phyloP scores from a whole-genome alignment of 768 basidiomycete genomes.

The Tricholoma sp. region DNA sequence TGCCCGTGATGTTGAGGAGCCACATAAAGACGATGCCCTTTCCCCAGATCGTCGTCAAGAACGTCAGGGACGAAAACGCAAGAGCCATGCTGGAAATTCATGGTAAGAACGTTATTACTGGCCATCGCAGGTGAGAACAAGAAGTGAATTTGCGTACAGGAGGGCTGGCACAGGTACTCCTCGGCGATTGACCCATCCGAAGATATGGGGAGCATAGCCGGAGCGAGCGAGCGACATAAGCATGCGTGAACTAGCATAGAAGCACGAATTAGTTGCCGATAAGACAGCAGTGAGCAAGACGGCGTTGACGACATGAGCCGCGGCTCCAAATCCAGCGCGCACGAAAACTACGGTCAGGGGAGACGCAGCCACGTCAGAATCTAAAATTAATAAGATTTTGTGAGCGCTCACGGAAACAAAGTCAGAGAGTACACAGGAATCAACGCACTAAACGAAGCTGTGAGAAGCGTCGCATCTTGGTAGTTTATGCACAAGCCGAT shows the following conservation, averaged over 20 bases:
- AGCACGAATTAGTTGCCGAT: conserved; percentile 60
- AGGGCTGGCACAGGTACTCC: no score
- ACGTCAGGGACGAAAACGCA: conserved; percentile 43
- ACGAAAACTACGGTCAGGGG: conserved; percentile 62
- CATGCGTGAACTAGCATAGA: conserved; percentile 40
- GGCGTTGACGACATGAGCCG: conserved; percentile 59
- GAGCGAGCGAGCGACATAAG: no score
- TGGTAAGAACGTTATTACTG: conserved; percentile 12
- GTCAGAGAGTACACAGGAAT: background rate
- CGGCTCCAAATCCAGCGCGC: conserved; percentile 57
- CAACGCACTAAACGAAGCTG: conserved; percentile 36
- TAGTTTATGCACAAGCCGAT: conserved; percentile 65
- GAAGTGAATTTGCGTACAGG: no score
- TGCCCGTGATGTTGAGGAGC: conserved; percentile 61
- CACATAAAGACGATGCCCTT: conserved; percentile 49
- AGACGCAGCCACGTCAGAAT: conserved; percentile 48
- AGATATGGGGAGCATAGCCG: no score
- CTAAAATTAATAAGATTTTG: conserved; percentile 17
- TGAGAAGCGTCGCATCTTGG: conserved; percentile 47
- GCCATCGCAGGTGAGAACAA: conserved; percentile 8
- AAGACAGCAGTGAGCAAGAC: conserved; percentile 62
- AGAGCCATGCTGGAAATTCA: conserved; percentile 37
- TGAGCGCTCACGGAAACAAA: background rate
- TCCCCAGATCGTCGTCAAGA: conserved; percentile 56
- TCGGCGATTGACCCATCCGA: no score